Conservation (phyloP, 257 asterid genomes). For the Lavandula angustifolia region DNA sequence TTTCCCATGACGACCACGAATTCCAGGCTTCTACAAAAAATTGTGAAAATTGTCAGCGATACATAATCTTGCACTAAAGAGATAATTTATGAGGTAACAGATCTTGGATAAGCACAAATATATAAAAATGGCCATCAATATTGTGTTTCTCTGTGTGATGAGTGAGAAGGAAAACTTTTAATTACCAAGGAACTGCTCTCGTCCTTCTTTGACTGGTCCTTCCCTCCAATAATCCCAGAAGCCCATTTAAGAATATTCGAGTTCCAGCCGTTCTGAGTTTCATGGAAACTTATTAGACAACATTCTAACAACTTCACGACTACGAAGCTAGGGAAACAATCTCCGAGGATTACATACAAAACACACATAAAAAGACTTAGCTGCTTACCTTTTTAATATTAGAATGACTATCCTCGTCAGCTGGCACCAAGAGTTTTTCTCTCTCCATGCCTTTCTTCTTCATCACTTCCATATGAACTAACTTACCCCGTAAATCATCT, state of each 20-base stretch:
- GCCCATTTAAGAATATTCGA: constrained; percentile 95
- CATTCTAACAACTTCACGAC: constrained; percentile 9
- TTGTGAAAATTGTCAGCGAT: constrained; percentile 30
- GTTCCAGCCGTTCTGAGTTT: constrained; percentile 73
- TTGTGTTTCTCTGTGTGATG: constrained; percentile 7
- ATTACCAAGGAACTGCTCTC: constrained; percentile 61
- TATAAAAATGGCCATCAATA: constrained; percentile 6
- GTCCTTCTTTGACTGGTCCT: constrained; percentile 65
- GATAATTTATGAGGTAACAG: neutral
- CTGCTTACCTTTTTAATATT: constrained; percentile 43
- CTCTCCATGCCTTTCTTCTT: constrained; percentile 92
- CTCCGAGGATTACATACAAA: neutral
- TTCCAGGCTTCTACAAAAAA: constrained; percentile 58
- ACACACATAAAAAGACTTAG: constrained; percentile 18
- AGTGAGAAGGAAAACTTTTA: constrained; percentile 27
- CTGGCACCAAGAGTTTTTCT: constrained; percentile 69
- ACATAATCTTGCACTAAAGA: constrained; percentile 4
- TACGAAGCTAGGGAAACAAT: constrained; percentile 12
- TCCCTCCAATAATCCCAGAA: constrained; percentile 83
- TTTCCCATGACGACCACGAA: constrained; percentile 73
- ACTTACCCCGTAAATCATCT: constrained; percentile 85
- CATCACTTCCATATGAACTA: constrained; percentile 81
- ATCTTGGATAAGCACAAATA: constrained; percentile 11
- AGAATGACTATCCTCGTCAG: constrained; percentile 61
- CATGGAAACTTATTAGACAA: constrained; percentile 46